Evolutionary conservation across 78 protist genomes (phyloP), one percentile per base, ranked within the genome.

Genomic region (Dictyostelium citrinum): DNA sequence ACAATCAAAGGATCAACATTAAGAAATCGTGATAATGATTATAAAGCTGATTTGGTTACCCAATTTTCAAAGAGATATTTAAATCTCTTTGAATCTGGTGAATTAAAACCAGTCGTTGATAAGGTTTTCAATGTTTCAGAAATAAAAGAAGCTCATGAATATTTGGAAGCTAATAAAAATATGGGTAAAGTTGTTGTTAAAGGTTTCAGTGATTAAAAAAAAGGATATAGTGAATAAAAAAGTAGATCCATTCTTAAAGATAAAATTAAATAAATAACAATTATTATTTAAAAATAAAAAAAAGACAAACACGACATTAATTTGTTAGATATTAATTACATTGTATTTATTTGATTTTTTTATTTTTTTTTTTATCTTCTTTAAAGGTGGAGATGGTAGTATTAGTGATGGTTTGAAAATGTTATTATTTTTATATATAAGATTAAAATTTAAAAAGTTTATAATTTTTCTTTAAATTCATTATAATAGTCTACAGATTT

Each of bases 1-100:
- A 80, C 82, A 8, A 79, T 94, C 6, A 85, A 24, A 60, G 96
- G 96, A 5, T 84, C 96, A 41, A 94, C 96, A 14, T 90, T 94
- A 31, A 81, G 96, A 74, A 46, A 77, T n/a, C 45, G 96, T 68
- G 39, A 79, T 16, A n/a, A 37, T 8, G 96, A 72, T 22, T 92
- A 84, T 49, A 92, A 83, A 41, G 51, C 82, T 46, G 83, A 55
- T 35, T 39, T 92, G 6, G 68, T 83, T 22, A 2, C 20, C 3
- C 14, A 64, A 14, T 83, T 92, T 35, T 61, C 76, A 12, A 27
- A 71, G 8, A n/a, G 80, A 67, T 71, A 60, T 58, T 20, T 67
- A 12, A 5, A 9, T 2, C 68, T 77, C 1, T 93, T 93, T 74
- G 92, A 74, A 31, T 33, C 90, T 71, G 90, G 90, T 31, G 24